A percentile compares a stretch with the other conserved stretches of the same genome.
Conservation (phyloP, 2,329 filamentous ascomycete species). For the Talaromyces sp. region DNA sequence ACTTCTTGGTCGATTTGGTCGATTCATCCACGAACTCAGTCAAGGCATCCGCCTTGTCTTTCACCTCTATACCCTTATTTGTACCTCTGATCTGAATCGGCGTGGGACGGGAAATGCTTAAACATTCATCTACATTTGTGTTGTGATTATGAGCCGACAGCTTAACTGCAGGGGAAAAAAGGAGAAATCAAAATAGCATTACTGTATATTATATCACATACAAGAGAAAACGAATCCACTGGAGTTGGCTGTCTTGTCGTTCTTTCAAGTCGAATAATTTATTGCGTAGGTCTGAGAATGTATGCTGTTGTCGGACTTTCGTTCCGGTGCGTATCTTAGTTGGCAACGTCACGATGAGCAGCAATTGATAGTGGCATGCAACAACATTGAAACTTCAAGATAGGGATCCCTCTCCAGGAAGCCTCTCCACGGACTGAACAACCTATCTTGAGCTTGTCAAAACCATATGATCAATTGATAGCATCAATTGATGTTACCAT, state of each 20-base stretch:
- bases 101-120: background rate
- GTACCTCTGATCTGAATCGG: background rate
- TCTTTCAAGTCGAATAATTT: background rate
- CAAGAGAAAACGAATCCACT: background rate
- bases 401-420: background rate
- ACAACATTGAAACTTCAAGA: background rate
- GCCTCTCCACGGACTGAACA: background rate
- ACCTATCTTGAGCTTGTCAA: background rate
- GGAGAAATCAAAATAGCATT: background rate
- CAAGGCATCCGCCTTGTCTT: background rate
- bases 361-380: background rate
- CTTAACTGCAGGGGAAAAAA: background rate
- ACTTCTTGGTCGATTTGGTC: background rate
- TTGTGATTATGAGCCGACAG: background rate
- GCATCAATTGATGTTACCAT: too few species aligned
- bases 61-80: background rate
- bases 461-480: too few species aligned
- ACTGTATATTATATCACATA: slow-evolving; percentile 1
- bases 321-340: background rate
- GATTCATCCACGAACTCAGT: background rate
- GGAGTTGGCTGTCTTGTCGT: background rate
- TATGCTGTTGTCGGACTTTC: background rate
- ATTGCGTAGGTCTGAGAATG: background rate
- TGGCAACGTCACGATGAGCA: background rate
- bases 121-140: background rate